Base-by-base conservation (phyloP, 208 protist species). In the Leishmania guyanensis region DNA sequence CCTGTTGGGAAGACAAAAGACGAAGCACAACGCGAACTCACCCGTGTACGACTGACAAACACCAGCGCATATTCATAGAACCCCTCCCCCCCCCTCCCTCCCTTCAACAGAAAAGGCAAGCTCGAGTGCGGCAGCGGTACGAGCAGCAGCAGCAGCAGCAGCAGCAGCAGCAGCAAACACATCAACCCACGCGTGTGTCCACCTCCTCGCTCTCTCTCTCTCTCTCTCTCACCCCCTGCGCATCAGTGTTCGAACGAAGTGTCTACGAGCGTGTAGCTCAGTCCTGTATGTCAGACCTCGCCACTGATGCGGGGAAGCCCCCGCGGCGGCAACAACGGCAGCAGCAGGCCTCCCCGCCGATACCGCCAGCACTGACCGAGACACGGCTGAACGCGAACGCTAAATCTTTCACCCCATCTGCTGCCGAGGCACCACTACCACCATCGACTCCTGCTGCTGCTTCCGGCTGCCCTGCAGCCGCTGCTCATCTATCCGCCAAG, bases 381-480 rank as follows among this genome's bases (percentile, higher is more conserved):
- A 84, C 82, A 43, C 86, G 80, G 58, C 84, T 95, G 50, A 94
- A 94, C 78, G 89, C 83, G 2, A 91, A 94, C 50, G 89, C 92
- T 0, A 90, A 92, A 79, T 87, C 89, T 10, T 94, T 94, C 62
- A 92, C 87, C 1, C 90, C 88, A 17, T 17, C 84, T 51, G 69
- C 77, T 54, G 1, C 36, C 5, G 50, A 33, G 2, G 50, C n/a
- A 22, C 50, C 71, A 75, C 29, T 50, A 26, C 33, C 54, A 50
- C n/a, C 73, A 48, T 6, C 36, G 16, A 22, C 60, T 6, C 1
- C n/a, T 29, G 2, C 22, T n/a, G 33, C 29, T n/a, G 33, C 29
- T 17, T 9, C 62, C 26, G 33, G n/a, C 8, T 5, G 62, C 10
- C 20, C 43, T 9, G 68, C 26, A 22, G 43, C 39, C 68, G 43